Conservation (phyloP, 2,329 filamentous ascomycete genomes). For the Exophiala sp. region DNA sequence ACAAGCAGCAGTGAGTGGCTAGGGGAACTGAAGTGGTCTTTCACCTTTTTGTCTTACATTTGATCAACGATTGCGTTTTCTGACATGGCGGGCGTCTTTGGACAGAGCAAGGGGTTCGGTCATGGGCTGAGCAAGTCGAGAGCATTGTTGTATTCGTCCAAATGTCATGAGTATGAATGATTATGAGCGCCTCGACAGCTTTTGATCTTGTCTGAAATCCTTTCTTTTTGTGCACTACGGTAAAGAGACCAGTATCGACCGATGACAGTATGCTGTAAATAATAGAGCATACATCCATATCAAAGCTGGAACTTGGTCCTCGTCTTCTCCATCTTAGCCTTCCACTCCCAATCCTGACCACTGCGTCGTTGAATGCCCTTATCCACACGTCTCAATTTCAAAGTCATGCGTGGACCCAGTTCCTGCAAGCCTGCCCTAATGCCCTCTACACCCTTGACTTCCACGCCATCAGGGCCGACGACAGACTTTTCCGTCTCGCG, state of each 20-base stretch:
- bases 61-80: background rate
- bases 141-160: background rate
- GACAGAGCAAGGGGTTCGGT: background rate
- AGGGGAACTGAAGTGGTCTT: background rate
- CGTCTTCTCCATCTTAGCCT: constrained; percentile 88
- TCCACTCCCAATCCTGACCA: constrained; percentile 94
- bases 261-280: too few relatives aligned
- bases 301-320: constrained; percentile 88
- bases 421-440: constrained; percentile 87
- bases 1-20: too few relatives aligned
- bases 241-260: too few relatives aligned
- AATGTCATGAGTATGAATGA: background rate
- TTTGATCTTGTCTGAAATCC: too few relatives aligned
- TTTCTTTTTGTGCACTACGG: too few relatives aligned
- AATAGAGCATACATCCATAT: background rate
- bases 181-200: too few relatives aligned
- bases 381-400: constrained; percentile 87
- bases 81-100: background rate
- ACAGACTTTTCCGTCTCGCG: constrained; percentile 80
- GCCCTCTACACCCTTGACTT: constrained; percentile 75
- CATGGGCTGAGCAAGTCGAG: background rate
- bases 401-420: constrained; percentile 71
- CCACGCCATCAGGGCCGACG: constrained; percentile 71
- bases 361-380: constrained; percentile 73
- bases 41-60: background rate